phyloP scores from a whole-genome alignment of 2,329 filamentous ascomycete genomes.

The Cercospora janseana region DNA sequence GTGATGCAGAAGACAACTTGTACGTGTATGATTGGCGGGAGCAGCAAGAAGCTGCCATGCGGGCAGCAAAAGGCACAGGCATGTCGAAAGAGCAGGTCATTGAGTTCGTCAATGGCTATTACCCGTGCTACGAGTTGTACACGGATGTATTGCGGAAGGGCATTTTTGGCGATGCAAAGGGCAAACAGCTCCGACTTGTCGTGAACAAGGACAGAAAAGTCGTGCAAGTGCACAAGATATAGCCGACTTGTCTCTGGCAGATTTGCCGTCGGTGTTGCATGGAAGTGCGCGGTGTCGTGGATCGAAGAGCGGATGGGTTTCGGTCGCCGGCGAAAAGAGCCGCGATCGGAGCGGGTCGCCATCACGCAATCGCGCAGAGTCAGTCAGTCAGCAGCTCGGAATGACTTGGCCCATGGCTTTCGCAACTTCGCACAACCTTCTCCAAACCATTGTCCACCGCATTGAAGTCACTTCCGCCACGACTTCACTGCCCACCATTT shows the following conservation, averaged over 20 bases:
- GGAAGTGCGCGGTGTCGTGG: not conserved
- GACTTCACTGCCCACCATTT: conserved; percentile 32
- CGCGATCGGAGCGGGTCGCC: conserved; percentile 3
- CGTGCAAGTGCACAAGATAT: conserved; percentile 30
- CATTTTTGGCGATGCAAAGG: conserved; percentile 45
- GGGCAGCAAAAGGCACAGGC: conserved; percentile 64
- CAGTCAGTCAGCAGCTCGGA: conserved; percentile 4
- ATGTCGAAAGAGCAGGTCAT: conserved; percentile 81
- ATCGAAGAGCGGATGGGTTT: too few relatives aligned
- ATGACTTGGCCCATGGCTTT: conserved; percentile 3
- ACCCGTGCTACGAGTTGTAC: conserved; percentile 59
- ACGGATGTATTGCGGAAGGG: conserved; percentile 51
- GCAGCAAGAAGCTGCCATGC: conserved; percentile 73
- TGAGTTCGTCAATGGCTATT: conserved; percentile 66
- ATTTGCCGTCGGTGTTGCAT: not conserved
- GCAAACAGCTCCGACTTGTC: conserved; percentile 52
- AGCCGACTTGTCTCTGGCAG: not conserved
- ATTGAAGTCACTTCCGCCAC: not conserved
- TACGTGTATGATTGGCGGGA: conserved; percentile 84
- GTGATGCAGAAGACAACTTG: conserved; percentile 67
- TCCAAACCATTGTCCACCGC: not conserved
- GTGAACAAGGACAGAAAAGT: conserved; percentile 50
- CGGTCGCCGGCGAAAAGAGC: too few relatives aligned
- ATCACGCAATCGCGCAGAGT: conserved; percentile 7
- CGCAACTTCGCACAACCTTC: not conserved